Percentiles rank a stretch among this genome's conserved stretches.
These are phyloP conservation scores for Cryptococcus hybrid DNA, from an alignment of 1,284 basidiomycete genomes.

Conservation along the genomic window DNA sequence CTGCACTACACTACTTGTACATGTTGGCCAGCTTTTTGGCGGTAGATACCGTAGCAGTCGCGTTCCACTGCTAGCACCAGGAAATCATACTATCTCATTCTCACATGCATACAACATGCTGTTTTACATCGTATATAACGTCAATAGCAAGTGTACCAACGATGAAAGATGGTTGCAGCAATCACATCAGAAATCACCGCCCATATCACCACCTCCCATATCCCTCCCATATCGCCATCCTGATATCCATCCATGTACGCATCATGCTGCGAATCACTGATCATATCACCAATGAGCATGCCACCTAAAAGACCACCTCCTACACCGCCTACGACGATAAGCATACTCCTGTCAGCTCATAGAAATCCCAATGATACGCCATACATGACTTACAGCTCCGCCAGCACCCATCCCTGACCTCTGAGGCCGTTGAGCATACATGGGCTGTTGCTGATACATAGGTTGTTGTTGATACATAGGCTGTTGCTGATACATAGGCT, in stretches of 20 bases:
- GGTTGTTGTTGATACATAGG: conserved; percentile 17
- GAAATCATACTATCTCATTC: no score
- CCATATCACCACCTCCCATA: conserved; percentile 20
- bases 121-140: no score
- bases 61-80: no score
- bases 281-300: conserved; percentile 48
- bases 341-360: not conserved
- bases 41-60: no score
- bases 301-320: conserved; percentile 49
- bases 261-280: conserved; percentile 26
- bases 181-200: conserved; percentile 25
- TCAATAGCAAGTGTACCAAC: no score
- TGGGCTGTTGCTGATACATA: conserved; percentile 13
- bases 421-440: conserved; percentile 16
- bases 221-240: conserved; percentile 31
- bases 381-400: conserved; percentile 23
- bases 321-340: conserved; percentile 28
- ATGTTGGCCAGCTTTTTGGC: no score
- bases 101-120: no score
- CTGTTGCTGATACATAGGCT: conserved; percentile 20
- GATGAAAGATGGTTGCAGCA: no score
- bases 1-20: no score
- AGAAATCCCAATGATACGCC: not conserved
- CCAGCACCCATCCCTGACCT: conserved; percentile 41
- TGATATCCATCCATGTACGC: conserved; percentile 40